Base-by-base conservation (phyloP, 164 flowering plant genomes). In the Stephania cephalantha region DNA sequence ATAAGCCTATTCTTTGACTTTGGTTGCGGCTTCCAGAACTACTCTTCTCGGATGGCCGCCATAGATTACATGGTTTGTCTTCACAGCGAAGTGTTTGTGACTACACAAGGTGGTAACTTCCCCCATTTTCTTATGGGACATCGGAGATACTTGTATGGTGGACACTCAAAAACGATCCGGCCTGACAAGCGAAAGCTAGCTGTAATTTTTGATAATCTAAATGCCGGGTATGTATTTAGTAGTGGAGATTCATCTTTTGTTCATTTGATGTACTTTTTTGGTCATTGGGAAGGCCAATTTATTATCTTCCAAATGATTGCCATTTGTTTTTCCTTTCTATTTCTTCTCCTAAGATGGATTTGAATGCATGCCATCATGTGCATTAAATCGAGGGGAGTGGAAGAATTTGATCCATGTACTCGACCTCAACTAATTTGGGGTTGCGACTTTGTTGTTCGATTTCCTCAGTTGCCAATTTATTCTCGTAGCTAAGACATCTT, bases 1-100 rank as follows among this genome's bases (percentile, higher is more conserved):
- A 30, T 2, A 68, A 48, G 68, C 12, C 73, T 66, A 55, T 65
- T 52, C 29, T 71, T 71, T 82, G 77, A 86, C 82, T 78, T 68
- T 68, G 46, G 69, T 78, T 82, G 25, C 80, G 82, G 67, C 75
- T 85, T 80, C 78, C 80, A 93, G 98, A 91, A 89, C 77, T 90
- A 72, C 75, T 94, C 98, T 69, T 94, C 98, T 75, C 89, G 98
- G 88, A 91, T 94, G 97, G 98, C 98, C 81, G 98, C 98, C 25
- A 80, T 92, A 85, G 98, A 94, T 82, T 94, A 94, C 86, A 94
- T 91, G 69, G 97, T 94, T 78, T 94, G 97, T 80, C 94, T 94
- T 75, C 94, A 92, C 77, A 92, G 98, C 84, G 98, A 94, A 85
- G 98, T 91, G 31, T 94, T 94, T 88, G 97, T 92, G 78, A 94